These are phyloP conservation scores for Aspergillus pseudoviridinutans DNA, from an alignment of 2,329 filamentous ascomycete species.

Conservation along the genomic window DNA sequence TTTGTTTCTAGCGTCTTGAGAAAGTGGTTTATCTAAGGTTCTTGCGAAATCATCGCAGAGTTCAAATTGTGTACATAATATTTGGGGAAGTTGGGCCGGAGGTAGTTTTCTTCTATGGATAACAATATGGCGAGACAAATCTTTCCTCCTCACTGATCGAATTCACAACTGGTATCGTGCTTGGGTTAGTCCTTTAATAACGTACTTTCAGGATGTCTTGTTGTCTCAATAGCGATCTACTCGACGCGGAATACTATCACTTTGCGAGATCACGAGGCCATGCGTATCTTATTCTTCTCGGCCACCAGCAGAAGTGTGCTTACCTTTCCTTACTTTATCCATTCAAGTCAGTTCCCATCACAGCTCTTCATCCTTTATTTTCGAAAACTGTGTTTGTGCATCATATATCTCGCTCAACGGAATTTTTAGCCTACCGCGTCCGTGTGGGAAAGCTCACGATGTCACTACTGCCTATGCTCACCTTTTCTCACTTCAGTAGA, in stretches of 20 bases:
- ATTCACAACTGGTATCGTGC: background rate
- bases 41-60: background rate
- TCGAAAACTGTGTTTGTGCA: background rate
- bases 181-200: background rate
- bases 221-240: background rate
- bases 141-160: background rate
- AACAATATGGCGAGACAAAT: background rate
- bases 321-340: background rate
- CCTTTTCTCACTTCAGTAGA: background rate
- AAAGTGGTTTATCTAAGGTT: background rate
- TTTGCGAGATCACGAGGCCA: background rate
- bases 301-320: background rate
- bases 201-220: background rate
- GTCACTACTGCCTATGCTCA: background rate
- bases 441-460: background rate
- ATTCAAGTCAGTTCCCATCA: background rate
- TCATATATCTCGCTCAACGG: background rate
- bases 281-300: background rate
- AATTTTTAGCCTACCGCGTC: background rate
- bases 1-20: conserved; percentile 1
- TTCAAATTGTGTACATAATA: background rate
- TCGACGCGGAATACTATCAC: background rate
- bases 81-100: background rate
- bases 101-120: background rate
- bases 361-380: background rate